Conservation (phyloP, 371 early-diverging fungal species). For the Lichtheimia ornata region DNA sequence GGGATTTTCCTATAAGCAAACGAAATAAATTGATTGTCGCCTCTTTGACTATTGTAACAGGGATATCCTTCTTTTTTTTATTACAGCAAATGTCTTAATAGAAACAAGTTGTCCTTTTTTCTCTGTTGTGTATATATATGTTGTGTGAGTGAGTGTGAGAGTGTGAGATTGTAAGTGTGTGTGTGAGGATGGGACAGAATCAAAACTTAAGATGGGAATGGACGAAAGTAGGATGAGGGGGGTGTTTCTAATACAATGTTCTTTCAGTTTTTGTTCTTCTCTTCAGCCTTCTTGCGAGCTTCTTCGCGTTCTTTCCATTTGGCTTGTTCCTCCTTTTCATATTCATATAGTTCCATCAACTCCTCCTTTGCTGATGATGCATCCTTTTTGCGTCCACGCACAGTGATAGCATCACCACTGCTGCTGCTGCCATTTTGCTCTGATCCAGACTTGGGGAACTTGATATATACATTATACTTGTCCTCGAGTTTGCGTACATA, state of each 20-base stretch:
- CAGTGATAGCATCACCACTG: constrained; percentile 65
- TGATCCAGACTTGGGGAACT: constrained; percentile 60
- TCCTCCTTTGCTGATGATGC: constrained; percentile 75
- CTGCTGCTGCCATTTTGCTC: constrained; percentile 33
- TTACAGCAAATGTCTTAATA: no score
- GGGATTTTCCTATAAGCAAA: no score
- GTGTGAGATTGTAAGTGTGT: neutral
- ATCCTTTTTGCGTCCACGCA: constrained; percentile 78
- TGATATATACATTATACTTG: constrained; percentile 76
- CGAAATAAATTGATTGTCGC: no score
- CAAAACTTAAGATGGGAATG: no score
- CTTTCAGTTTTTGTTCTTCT: constrained; percentile 3
- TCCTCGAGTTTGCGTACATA: constrained; percentile 83
- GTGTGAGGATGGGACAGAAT: neutral
- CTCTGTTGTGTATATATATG: no score
- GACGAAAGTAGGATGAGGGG: neutral
- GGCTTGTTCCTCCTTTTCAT: constrained; percentile 67
- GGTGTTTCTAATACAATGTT: neutral
- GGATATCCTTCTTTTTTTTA: no score
- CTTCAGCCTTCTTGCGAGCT: constrained; percentile 12
- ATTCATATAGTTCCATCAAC: constrained; percentile 75
- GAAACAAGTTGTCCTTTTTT: no score
- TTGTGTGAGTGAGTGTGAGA: neutral
- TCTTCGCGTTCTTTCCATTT: constrained; percentile 47
- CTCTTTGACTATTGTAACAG: no score